phyloP scores from a whole-genome alignment of 495 filamentous ascomycete genomes.

The Margaritispora aquatica region DNA sequence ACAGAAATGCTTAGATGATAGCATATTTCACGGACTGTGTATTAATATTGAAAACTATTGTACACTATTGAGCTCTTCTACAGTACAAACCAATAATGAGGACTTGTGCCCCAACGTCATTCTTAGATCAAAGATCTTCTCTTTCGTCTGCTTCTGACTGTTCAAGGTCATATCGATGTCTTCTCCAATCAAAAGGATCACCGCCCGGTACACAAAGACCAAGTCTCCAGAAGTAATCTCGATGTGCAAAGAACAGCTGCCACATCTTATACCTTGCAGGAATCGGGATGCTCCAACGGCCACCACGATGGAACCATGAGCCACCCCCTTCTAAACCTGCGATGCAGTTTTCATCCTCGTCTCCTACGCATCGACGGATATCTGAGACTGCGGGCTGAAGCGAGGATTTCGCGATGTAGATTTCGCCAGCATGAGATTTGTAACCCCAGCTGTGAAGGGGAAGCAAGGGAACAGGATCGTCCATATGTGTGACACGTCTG shows the following conservation, averaged over 20 bases:
- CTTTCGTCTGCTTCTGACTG: neutral
- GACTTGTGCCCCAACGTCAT: neutral
- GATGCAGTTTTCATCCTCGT: constrained; percentile 59
- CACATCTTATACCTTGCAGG: constrained; percentile 67
- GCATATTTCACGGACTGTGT: too few species aligned
- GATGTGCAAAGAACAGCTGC: constrained; percentile 86
- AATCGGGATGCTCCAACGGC: constrained; percentile 33
- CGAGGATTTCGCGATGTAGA: constrained; percentile 67
- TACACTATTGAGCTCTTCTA: neutral
- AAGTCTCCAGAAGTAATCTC: constrained; percentile 94
- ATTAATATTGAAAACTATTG: neutral
- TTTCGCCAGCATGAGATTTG: constrained; percentile 73
- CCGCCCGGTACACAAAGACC: constrained; percentile 86
- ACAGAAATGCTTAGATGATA: too few species aligned
- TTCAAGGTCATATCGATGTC: constrained; percentile 27
- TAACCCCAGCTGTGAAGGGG: constrained; percentile 87
- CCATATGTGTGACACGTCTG: constrained; percentile 74
- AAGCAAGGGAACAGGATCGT: constrained; percentile 86
- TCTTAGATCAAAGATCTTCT: neutral
- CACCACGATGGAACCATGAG: neutral
- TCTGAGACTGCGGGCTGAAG: constrained; percentile 63
- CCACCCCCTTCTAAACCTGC: constrained; percentile 6
- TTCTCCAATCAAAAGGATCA: constrained; percentile 61
- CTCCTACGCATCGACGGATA: constrained; percentile 64
- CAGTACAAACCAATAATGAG: neutral